Evolutionary conservation across 495 filamentous ascomycete species (phyloP).

Genomic region (Haplographium delicatum): DNA sequence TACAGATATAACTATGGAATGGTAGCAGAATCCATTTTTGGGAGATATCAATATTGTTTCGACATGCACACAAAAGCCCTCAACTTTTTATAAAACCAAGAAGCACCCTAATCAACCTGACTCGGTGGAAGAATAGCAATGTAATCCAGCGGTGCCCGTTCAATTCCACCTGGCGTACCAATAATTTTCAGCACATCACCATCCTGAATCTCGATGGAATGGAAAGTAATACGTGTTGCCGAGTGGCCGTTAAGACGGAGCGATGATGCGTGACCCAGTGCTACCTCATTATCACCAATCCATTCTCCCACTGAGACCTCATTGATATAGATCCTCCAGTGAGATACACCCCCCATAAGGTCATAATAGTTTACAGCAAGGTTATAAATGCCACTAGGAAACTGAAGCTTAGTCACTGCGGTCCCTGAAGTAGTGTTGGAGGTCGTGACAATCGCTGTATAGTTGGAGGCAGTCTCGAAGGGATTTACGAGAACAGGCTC

Average conservation of each 20-base stretch:
- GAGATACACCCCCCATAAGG: conserved; percentile 46
- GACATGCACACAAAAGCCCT: too few relatives aligned
- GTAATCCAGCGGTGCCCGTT: conserved; percentile 64
- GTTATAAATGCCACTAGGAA: conserved; percentile 51
- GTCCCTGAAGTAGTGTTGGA: conserved; percentile 45
- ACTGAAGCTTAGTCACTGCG: conserved; percentile 40
- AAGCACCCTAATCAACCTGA: conserved; percentile 54
- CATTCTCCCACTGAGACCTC: conserved; percentile 46
- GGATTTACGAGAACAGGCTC: conserved; percentile 42
- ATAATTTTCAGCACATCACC: conserved; percentile 57
- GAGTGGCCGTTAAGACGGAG: conserved; percentile 58
- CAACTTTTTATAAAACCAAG: too few relatives aligned
- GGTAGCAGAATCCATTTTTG: too few relatives aligned
- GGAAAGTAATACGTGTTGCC: conserved; percentile 56
- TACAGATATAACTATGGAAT: too few relatives aligned
- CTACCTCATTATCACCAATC: conserved; percentile 52
- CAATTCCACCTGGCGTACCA: conserved; percentile 51
- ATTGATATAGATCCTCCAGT: conserved; percentile 50
- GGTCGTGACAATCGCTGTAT: conserved; percentile 41
- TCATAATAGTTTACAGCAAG: conserved; percentile 65
- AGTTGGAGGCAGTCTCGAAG: conserved; percentile 49
- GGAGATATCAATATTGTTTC: too few relatives aligned
- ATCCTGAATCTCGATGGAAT: conserved; percentile 40
- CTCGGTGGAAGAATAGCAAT: conserved; percentile 54
- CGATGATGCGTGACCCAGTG: conserved; percentile 49